Conservation (phyloP, 139 green algal species). For the Tetradesmus lagerheimii region DNA sequence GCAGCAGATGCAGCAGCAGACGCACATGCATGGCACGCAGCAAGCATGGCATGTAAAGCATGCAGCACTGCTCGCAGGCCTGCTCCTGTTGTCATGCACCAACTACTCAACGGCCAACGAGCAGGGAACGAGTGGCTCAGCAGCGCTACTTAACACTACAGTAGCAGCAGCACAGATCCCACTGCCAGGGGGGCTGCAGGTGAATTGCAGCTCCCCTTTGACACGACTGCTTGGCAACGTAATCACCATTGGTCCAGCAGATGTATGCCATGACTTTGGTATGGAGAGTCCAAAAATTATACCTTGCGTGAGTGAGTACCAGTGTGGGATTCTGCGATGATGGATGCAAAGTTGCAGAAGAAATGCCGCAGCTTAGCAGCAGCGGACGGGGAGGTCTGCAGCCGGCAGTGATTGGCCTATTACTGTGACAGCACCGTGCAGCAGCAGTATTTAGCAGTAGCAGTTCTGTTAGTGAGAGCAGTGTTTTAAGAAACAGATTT, state of each 20-base stretch:
- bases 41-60: not conserved
- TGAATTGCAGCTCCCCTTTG: not conserved
- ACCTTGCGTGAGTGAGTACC: not conserved
- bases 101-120: not conserved
- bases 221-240: not conserved
- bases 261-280: not conserved
- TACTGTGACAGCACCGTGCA: no score
- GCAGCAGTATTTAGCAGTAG: no score
- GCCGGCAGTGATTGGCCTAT: no score
- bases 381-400: no score
- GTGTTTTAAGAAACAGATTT: no score
- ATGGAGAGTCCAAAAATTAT: not conserved
- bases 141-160: not conserved
- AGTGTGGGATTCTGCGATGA: not conserved
- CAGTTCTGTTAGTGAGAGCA: no score
- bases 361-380: no score
- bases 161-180: not conserved
- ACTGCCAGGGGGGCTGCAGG: not conserved
- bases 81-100: not conserved
- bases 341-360: no score
- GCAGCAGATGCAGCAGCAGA: not conserved
- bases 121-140: not conserved
- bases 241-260: not conserved
- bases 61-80: not conserved
- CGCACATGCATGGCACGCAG: not conserved